Percentiles rank a stretch among this genome's conserved stretches.
phyloP scores from a whole-genome alignment of 192 early-diverging fungal species.

The Podochytrium sp. region DNA sequence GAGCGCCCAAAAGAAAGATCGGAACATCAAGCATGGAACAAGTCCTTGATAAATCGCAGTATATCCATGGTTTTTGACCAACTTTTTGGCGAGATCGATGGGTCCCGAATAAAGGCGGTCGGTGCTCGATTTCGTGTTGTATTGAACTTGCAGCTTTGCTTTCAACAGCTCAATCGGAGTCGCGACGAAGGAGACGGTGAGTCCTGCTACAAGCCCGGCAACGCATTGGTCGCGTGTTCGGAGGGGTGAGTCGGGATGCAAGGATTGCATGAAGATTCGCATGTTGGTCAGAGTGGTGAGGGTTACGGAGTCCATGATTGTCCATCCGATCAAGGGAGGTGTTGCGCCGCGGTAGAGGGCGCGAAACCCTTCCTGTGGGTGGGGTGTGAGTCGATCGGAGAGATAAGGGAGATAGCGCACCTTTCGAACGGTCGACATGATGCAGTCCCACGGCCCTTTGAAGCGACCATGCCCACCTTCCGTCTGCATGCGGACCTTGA shows the following conservation, averaged over 20 bases:
- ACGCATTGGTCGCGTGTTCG: constrained; percentile 73
- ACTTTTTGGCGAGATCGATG: constrained; percentile 78
- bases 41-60: constrained; percentile 86
- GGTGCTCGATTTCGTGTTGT: constrained; percentile 56
- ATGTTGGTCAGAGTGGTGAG: constrained; percentile 86
- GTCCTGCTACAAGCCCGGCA: constrained; percentile 88
- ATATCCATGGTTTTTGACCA: constrained; percentile 77
- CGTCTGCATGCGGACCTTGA: constrained; percentile 55
- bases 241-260: constrained; percentile 51
- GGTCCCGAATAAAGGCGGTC: constrained; percentile 75
- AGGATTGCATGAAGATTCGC: constrained; percentile 71
- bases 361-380: constrained; percentile 49
- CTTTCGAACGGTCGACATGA: constrained; percentile 77
- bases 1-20: constrained; percentile 82
- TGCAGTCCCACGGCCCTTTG: constrained; percentile 77
- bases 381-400: neutral
- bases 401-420: constrained; percentile 59
- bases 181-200: constrained; percentile 80
- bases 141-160: constrained; percentile 90
- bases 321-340: constrained; percentile 90
- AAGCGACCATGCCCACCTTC: constrained; percentile 49
- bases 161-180: constrained; percentile 96
- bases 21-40: constrained; percentile 78
- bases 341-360: constrained; percentile 94
- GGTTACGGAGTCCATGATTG: constrained; percentile 78